Conservation (phyloP, 2,329 filamentous ascomycete species). For the Fusarium sp. region DNA sequence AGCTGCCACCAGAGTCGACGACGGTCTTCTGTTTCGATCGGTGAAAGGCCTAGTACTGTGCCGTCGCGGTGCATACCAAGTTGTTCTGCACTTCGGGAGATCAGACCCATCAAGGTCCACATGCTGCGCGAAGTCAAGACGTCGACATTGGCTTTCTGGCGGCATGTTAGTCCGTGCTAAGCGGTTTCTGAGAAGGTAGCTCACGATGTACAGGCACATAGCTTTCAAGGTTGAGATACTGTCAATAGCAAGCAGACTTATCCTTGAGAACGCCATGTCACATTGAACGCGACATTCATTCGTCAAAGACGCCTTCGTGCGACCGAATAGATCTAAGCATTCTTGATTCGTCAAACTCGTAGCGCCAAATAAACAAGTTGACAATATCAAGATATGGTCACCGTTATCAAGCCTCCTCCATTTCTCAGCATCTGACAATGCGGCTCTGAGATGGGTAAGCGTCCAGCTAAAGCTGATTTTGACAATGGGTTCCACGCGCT, state of each 20-base stretch:
- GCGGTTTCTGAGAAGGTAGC: fast-evolving
- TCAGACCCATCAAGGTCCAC: constrained; percentile 1
- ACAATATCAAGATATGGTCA: not conserved
- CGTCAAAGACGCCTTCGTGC: not conserved
- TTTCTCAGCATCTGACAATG: not conserved
- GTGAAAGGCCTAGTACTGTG: not conserved
- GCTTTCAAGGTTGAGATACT: constrained; percentile 2
- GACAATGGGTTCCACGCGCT: constrained; percentile 10
- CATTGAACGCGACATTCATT: constrained; percentile 5
- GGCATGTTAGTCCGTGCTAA: fast-evolving
- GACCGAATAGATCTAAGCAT: not conserved
- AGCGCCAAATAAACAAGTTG: constrained; percentile 3
- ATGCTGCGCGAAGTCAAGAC: not conserved
- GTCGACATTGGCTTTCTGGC: constrained; percentile 9
- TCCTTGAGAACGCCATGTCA: constrained; percentile 11
- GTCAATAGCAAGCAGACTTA: not conserved
- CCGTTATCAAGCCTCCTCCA: not conserved
- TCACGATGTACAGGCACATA: constrained; percentile 7
- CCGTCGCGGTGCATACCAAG: constrained; percentile 22
- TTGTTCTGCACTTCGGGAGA: constrained; percentile 13
- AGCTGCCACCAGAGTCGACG: constrained; percentile 25
- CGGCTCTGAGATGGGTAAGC: not conserved
- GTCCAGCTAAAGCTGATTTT: constrained; percentile 28
- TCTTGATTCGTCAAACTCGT: not conserved
- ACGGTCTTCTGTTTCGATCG: constrained; percentile 17